Percentiles rank a stretch among this genome's conserved stretches.
phyloP scores from a whole-genome alignment of 2,329 filamentous ascomycete genomes.

The Penicillium freii region DNA sequence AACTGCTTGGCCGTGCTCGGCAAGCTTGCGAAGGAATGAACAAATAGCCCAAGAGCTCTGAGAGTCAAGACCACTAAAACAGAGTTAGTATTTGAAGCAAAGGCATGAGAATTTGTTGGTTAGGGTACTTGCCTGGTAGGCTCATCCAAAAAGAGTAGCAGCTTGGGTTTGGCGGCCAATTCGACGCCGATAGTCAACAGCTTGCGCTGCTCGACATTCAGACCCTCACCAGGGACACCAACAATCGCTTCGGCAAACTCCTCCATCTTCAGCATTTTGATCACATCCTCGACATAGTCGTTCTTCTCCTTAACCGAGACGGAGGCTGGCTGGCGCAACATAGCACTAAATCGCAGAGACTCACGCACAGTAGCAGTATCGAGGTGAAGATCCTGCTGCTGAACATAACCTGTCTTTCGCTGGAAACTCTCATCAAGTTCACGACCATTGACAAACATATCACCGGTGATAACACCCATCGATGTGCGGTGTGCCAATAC shows the following conservation, averaged over 20 bases:
- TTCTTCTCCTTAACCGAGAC: constrained; percentile 71
- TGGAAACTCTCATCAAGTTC: constrained; percentile 57
- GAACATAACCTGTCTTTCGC: constrained; percentile 53
- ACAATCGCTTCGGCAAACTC: constrained; percentile 85
- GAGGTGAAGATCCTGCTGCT: constrained; percentile 86
- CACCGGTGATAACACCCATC: constrained; percentile 81
- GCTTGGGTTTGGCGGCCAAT: constrained; percentile 80
- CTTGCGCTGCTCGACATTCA: constrained; percentile 62
- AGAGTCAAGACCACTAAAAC: constrained; percentile 71
- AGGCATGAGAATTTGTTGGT: too few relatives aligned
- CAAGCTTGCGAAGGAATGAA: constrained; percentile 78
- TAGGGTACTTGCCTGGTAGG: constrained; percentile 60
- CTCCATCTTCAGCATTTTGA: constrained; percentile 82
- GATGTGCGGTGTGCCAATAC: constrained; percentile 78
- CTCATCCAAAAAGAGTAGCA: constrained; percentile 87
- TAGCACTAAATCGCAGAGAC: constrained; percentile 77
- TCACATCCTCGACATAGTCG: constrained; percentile 82
- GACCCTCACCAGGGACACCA: constrained; percentile 76
- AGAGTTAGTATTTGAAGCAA: not conserved
- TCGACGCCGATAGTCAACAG: constrained; percentile 90
- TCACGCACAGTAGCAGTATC: constrained; percentile 83
- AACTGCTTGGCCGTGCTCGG: constrained; percentile 81
- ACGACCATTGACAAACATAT: constrained; percentile 74
- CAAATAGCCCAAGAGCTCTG: constrained; percentile 90
- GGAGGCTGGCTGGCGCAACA: constrained; percentile 76